These are phyloP conservation scores for Fusarium liriodendri DNA, from an alignment of 2,329 filamentous ascomycete species.

Conservation along the genomic window DNA sequence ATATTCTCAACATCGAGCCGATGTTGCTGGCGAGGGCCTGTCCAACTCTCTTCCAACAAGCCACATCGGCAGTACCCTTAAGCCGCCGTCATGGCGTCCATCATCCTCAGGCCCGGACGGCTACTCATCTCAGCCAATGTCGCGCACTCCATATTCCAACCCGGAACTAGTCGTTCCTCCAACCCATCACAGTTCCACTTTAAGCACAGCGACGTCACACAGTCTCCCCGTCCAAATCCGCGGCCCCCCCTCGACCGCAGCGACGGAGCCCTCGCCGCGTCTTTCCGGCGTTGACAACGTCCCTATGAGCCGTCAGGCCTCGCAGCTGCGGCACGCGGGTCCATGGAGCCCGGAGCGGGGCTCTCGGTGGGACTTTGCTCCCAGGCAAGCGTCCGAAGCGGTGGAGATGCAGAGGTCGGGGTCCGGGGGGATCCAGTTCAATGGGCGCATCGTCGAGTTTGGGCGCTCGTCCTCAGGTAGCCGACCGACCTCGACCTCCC, in stretches of 20 bases:
- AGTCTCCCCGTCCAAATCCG: conserved; percentile 9
- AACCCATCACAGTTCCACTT: background rate
- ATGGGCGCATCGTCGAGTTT: conserved; percentile 38
- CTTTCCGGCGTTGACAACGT: conserved; percentile 15
- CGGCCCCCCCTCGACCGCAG: conserved; percentile 26
- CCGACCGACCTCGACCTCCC: background rate
- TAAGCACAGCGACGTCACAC: conserved; percentile 3
- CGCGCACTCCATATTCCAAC: conserved; percentile 28
- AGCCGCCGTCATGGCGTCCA: conserved; percentile 23
- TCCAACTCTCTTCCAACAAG: conserved; percentile 32
- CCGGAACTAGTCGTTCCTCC: conserved; percentile 6
- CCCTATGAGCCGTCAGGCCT: conserved; percentile 21
- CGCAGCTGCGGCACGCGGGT: conserved; percentile 23
- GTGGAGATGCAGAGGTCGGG: conserved; percentile 40
- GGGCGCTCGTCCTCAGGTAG: conserved; percentile 20
- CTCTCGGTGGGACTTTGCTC: conserved; percentile 13
- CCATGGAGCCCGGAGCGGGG: conserved; percentile 29
- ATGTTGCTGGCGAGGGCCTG: conserved; percentile 18
- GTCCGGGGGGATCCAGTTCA: conserved; percentile 39
- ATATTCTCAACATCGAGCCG: conserved; percentile 6
- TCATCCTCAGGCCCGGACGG: conserved; percentile 23
- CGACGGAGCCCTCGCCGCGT: conserved; percentile 36
- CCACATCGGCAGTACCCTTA: conserved; percentile 24
- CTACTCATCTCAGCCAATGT: conserved; percentile 37
- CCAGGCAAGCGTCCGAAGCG: conserved; percentile 7